A percentile compares a stretch with the other conserved stretches of the same genome.
These are phyloP conservation scores for Histomonas meleagridis DNA, from an alignment of 208 protist genomes.

Conservation along the genomic window DNA sequence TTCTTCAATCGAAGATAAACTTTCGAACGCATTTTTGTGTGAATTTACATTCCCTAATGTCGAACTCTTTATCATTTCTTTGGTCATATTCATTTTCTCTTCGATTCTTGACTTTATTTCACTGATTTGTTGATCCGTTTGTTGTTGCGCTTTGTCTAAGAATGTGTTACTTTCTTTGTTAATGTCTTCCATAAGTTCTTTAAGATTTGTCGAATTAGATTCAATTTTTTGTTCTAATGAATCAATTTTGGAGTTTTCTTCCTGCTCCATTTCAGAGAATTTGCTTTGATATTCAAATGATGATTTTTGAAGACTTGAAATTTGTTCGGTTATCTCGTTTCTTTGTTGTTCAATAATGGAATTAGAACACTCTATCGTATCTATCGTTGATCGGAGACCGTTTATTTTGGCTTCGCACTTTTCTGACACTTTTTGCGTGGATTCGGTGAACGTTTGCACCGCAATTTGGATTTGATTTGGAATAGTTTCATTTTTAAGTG, in stretches of 20 bases:
- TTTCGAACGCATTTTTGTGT: not conserved
- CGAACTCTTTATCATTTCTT: not conserved
- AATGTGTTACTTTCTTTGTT: not conserved
- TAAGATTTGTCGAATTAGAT: not conserved
- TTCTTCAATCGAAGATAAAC: not conserved
- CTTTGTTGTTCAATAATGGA: not conserved
- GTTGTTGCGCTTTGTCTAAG: not conserved
- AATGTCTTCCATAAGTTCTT: not conserved
- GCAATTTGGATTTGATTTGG: not conserved
- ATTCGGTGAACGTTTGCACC: not conserved
- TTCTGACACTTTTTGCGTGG: not conserved
- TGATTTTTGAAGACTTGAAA: not conserved
- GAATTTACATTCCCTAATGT: not conserved
- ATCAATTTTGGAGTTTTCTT: not conserved
- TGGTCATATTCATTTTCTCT: not conserved
- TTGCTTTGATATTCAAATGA: not conserved
- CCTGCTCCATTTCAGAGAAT: not conserved
- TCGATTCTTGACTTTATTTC: not conserved
- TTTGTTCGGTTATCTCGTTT: not conserved
- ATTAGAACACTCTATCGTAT: not conserved
- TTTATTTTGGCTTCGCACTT: not conserved
- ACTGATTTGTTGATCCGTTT: not conserved
- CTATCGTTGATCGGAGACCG: not conserved
- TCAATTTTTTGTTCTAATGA: not conserved
- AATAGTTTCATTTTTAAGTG: constrained; percentile 11